Conservation (phyloP, 495 filamentous ascomycete species). For the Tuber brumale region DNA sequence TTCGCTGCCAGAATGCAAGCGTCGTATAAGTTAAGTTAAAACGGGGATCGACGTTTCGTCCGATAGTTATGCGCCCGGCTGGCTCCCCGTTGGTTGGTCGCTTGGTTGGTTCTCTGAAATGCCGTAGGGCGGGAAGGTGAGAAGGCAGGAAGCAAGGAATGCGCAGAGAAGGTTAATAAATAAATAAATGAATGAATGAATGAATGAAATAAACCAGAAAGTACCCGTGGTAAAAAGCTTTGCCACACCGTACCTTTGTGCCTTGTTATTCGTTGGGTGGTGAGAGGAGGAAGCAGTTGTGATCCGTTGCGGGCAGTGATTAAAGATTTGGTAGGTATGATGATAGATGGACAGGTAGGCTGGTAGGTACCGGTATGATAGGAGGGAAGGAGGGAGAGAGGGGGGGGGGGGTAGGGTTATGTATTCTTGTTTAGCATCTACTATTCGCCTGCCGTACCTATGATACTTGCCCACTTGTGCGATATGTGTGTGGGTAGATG, state of each 20-base stretch:
- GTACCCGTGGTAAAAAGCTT: not conserved
- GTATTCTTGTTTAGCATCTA: not conserved
- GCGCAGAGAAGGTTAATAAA: not conserved
- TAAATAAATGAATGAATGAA: not conserved
- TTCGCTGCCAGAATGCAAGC: not conserved
- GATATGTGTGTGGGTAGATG: not conserved
- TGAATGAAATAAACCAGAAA: not conserved
- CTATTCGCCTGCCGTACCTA: not conserved
- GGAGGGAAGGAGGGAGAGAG: not conserved
- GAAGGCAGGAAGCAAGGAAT: not conserved
- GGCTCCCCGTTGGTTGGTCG: not conserved
- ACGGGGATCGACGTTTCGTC: constrained; percentile 2
- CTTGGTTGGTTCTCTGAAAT: not conserved
- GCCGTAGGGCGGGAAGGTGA: not conserved
- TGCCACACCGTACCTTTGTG: not conserved
- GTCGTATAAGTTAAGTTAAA: not conserved
- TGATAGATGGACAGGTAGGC: too few species aligned
- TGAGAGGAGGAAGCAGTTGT: not conserved
- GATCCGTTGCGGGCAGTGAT: not conserved
- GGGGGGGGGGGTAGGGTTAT: not conserved
- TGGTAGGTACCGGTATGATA: not conserved
- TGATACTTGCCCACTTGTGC: not conserved
- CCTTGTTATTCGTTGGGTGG: not conserved
- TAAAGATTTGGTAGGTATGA: not conserved
- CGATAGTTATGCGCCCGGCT: not conserved